Conservation (phyloP, 1,284 basidiomycete species). For the Ganoderma leucocontextum region DNA sequence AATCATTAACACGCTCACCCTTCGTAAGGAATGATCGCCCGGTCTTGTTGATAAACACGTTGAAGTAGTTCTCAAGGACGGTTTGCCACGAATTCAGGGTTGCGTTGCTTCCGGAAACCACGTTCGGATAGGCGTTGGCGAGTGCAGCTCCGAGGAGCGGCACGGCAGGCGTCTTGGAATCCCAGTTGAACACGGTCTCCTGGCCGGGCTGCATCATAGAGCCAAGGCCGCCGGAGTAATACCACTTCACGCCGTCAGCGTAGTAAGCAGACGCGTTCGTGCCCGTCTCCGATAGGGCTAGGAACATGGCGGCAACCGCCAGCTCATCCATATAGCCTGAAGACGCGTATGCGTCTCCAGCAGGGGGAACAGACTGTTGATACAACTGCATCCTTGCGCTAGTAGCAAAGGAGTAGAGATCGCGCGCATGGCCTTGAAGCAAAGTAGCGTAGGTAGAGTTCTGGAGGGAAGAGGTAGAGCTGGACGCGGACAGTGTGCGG, state of each 20-base stretch:
- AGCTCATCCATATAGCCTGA: conserved; percentile 77
- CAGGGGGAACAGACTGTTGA: conserved; percentile 71
- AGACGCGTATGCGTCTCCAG: conserved; percentile 75
- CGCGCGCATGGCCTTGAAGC: conserved; percentile 77
- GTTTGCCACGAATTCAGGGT: conserved; percentile 71
- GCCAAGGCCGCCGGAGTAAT: conserved; percentile 63
- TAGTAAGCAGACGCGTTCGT: conserved; percentile 45
- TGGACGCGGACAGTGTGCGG: conserved; percentile 52
- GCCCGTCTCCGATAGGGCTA: conserved; percentile 66
- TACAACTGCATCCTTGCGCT: conserved; percentile 68
- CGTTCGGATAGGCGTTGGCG: conserved; percentile 56
- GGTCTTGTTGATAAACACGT: conserved; percentile 68
- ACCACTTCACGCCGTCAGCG: conserved; percentile 71
- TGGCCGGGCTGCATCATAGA: conserved; percentile 42
- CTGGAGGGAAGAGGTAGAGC: conserved; percentile 71
- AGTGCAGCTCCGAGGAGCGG: conserved; percentile 80
- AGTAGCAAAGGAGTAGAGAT: conserved; percentile 78
- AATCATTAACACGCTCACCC: conserved; percentile 47
- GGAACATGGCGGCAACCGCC: conserved; percentile 77
- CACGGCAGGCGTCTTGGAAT: conserved; percentile 80
- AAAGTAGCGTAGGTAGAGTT: conserved; percentile 77
- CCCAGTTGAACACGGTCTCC: conserved; percentile 88
- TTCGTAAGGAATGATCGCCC: conserved; percentile 61
- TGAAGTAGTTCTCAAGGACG: conserved; percentile 82
- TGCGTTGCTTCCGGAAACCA: conserved; percentile 48